A percentile compares a stretch with the other conserved stretches of the same genome.
Evolutionary conservation across 371 early-diverging fungal species (phyloP).

Genomic region (Apophysomyces ossiformis): DNA sequence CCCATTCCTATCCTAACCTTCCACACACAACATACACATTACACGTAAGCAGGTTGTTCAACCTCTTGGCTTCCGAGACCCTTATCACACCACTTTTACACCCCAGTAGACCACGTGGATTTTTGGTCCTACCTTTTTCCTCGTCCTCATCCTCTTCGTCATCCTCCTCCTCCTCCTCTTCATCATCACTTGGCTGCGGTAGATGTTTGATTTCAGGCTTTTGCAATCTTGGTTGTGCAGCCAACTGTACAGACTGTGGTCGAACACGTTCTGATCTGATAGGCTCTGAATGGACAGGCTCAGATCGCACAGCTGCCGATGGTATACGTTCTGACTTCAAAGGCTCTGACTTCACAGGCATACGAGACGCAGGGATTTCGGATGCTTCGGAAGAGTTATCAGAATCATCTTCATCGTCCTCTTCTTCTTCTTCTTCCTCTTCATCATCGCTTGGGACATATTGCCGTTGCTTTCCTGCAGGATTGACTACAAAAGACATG

Average conservation of each 20-base stretch:
- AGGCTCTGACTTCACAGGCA: background rate
- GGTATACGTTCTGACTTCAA: background rate
- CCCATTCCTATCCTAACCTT: slow-evolving; percentile 8
- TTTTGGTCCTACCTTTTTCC: slow-evolving; percentile 13
- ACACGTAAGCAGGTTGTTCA: no score
- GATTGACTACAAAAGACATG: slow-evolving; percentile 4
- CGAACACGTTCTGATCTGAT: background rate
- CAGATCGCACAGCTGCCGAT: background rate
- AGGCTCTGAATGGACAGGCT: background rate
- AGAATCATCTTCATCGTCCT: slow-evolving; percentile 17
- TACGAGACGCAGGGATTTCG: background rate
- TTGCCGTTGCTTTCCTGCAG: slow-evolving; percentile 17
- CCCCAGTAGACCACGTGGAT: background rate
- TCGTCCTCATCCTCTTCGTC: background rate
- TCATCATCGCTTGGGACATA: slow-evolving; percentile 43
- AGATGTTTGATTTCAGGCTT: slow-evolving; percentile 3
- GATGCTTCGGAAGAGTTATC: slow-evolving; percentile 6
- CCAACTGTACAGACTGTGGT: background rate
- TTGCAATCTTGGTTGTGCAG: background rate
- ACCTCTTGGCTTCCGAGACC: no score
- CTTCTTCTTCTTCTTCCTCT: slow-evolving; percentile 25
- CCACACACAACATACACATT: background rate
- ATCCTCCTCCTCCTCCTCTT: slow-evolving; percentile 36
- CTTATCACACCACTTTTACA: slow-evolving; percentile 5
- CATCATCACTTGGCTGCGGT: slow-evolving; percentile 29